Base-by-base conservation (phyloP, 2,329 filamentous ascomycete species). In the Cryphonectria radicalis region DNA sequence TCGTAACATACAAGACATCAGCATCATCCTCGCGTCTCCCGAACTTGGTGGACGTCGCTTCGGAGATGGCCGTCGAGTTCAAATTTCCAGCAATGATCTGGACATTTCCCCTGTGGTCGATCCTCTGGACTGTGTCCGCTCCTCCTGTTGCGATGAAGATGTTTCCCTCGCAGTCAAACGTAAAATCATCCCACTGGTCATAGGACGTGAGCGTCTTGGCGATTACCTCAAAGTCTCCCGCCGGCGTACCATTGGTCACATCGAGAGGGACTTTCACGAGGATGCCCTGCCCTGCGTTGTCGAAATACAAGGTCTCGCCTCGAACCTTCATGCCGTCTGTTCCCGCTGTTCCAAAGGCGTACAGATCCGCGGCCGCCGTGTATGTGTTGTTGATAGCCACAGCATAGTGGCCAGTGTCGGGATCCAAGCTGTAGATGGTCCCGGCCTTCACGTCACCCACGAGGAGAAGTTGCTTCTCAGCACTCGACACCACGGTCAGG, bases 321-420 rank as follows among this genome's bases (percentile, higher is more conserved):
- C 69, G 70, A 42, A 79, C 74, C 74, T 78, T 74, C 37, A 79
- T 46, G 10, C 78, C 78, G 42, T 79, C 76, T 43, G 75, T 73
- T 3, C 73, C 77, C 5, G 75, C 70, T 11, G 66, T 60, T 19
- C 69, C 69, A n/a, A 72, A 72, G 4, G 60, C 70, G 35, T 73
- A 74, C 11, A 37, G 72, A 32, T 53, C 59, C 14, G 66, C 72
- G 19, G 57, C 46, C 35, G 75, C 69, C 67, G 77, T 79, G 10
- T 70, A 74, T 10, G 74, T 71, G 40, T 78, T 76, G 67, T 77
- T 74, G 66, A 78, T 70, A 17, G 67, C 67, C 14, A 77, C 70
- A n/a, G 63, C 68, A 66, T 78, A 77, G 10, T 66, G 57, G 11
- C 74, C 77, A 1, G 74, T 77, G 11, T 62, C 43, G 25, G 76